These are phyloP conservation scores for Barbatosphaeria neglecta DNA, from an alignment of 495 filamentous ascomycete species.

Conservation along the genomic window DNA sequence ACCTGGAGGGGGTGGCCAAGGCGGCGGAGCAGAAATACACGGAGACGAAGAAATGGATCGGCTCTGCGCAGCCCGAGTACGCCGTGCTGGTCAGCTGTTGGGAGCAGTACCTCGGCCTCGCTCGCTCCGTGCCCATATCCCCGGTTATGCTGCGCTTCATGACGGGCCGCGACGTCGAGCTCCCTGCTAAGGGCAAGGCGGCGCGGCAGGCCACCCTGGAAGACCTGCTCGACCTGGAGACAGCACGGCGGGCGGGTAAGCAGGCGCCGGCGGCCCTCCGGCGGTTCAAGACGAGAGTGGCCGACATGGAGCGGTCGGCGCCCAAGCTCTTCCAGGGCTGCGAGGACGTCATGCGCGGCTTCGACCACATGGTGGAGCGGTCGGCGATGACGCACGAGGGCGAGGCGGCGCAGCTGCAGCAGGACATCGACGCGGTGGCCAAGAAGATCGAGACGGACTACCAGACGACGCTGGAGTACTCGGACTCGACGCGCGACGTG, in stretches of 20 bases:
- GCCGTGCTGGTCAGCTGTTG: slow-evolving; percentile 50
- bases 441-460: slow-evolving; percentile 82
- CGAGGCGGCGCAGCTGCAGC: slow-evolving; percentile 44
- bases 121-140: slow-evolving; percentile 48
- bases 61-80: slow-evolving; percentile 61
- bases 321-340: slow-evolving; percentile 30
- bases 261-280: slow-evolving; percentile 31
- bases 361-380: slow-evolving; percentile 36
- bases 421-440: slow-evolving; percentile 76
- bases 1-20: slow-evolving; percentile 65
- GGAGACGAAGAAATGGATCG: slow-evolving; percentile 62
- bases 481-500: slow-evolving; percentile 57
- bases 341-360: slow-evolving; percentile 34
- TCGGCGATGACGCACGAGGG: slow-evolving; percentile 25
- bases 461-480: slow-evolving; percentile 60
- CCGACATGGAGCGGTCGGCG: slow-evolving; percentile 35
- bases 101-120: slow-evolving; percentile 52
- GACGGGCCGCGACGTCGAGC: slow-evolving; percentile 29
- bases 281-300: slow-evolving; percentile 31
- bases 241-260: slow-evolving; percentile 52
- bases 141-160: slow-evolving; percentile 41
- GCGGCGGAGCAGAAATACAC: slow-evolving; percentile 60
- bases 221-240: slow-evolving; percentile 58
- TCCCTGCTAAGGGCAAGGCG: slow-evolving; percentile 22
- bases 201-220: slow-evolving; percentile 45